Base-by-base conservation (phyloP, 2,329 filamentous ascomycete genomes). In the Aspergillus pseudoglaucus region DNA sequence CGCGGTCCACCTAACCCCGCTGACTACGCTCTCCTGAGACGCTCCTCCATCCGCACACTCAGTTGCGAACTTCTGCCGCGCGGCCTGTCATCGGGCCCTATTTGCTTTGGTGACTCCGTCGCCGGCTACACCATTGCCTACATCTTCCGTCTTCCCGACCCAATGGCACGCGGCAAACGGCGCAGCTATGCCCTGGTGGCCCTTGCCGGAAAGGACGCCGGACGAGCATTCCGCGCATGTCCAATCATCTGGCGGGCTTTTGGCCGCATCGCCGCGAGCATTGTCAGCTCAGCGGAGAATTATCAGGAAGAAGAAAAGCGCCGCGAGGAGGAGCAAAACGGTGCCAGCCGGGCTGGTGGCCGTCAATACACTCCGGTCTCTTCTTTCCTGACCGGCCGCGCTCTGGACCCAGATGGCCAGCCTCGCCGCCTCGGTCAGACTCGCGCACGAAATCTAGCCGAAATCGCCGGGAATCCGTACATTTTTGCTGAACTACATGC, bases 91-190 rank as follows among this genome's bases (percentile, higher is more conserved):
- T 79, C 78, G 6, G 79, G 79, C 0, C 76, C 77, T n/a, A 64
- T 82, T 42, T 79, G 75, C 56, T 82, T 81, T 53, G 78, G 78
- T 23, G 78, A 81, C 52, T 69, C 75, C 0, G 70, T 70, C 17
- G 71, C 75, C 5, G 79, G 79, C 45, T 80, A 81, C 64, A 81
- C 78, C 15, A 78, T 81, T 45, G 78, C 79, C 38, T 81, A 80
- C 58, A 73, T 80, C 37, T 82, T 82, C 61, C 77, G 78, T 40
- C 70, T 82, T 15, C 75, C 76, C 12, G 79, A 82, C 56, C 77
- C 77, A 14, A 74, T 78, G 61, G 78, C 79, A 8, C 75, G 79
- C 47, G 79, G 79, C 32, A 74, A 76, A 49, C 71, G 75, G 49
- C 74, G 79, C 47, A 77, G 74, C 33, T 82, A 82, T 62, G 78